Base-by-base conservation (phyloP, 202 grass and related monocot species). In the Carex sylvatica region DNA sequence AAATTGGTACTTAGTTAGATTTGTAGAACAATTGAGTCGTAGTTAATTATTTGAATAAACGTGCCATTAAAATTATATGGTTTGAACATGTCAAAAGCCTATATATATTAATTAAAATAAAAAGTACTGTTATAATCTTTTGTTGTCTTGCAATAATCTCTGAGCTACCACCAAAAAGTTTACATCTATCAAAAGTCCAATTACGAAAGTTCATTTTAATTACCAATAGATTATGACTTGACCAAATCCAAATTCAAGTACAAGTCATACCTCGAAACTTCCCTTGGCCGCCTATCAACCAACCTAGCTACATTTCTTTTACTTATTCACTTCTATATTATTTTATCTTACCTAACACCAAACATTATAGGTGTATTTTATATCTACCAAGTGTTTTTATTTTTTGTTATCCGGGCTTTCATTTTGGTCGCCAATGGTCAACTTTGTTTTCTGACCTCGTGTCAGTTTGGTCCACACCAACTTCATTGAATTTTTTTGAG, bases 231-330 rank as follows among this genome's bases (percentile, higher is more conserved):
- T 80, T 3, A 80, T 80, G 76, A 62, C 76, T 80, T 61, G 53
- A 59, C 31, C 54, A 36, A 61, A 61, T 80, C n/a, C 52, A 61
- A 40, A 80, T 38, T 62, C 52, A 42, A 65, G 65, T 52, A 20
- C 61, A 49, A 65, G 61, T 81, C 38, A 31, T 81, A 67, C 79
- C 40, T 81, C 9, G 59, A 81, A 81, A 80, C 33, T 80, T 80
- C 76, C 77, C 44, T 80, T 44, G 42, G 56, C 16, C 42, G 9
- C 23, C 0, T 77, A 61, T 7, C 47, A 42, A 80, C 16, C 22
- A 80, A 80, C 28, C 12, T 60, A 80, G 16, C 12, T 60, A n/a
- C n/a, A 26, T 61, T 75, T 79, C 5, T 54, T 51, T 24, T 76
- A 76, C 11, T 16, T 16, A 7, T 76, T 18, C 56, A 28, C 6